These are phyloP conservation scores for Aechmea fasciata DNA, from an alignment of 176 grass and related monocot species.

Conservation along the genomic window DNA sequence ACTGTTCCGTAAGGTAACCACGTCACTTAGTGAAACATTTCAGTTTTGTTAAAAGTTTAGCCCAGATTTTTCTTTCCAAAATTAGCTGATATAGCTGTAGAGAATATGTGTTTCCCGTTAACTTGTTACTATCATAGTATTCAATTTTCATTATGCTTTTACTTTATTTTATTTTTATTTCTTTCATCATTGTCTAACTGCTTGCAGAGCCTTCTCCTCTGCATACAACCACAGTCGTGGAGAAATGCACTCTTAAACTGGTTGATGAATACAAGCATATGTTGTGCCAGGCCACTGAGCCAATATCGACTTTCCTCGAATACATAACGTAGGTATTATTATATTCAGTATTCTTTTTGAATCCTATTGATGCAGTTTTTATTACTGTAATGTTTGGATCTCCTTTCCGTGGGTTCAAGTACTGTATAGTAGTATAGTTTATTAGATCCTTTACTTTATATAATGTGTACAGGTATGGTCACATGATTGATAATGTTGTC, in stretches of 20 bases:
- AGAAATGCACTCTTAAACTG: constrained; percentile 94
- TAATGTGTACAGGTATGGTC: constrained; percentile 50
- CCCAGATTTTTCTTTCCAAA: too few relatives aligned
- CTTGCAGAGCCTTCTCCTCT: constrained; percentile 87
- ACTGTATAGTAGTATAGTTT: neutral
- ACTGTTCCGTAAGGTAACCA: too few relatives aligned
- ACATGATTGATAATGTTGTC: constrained; percentile 99
- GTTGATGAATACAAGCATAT: constrained; percentile 99
- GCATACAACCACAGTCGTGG: constrained; percentile 97
- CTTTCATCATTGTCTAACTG: constrained; percentile 20
- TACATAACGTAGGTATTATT: constrained; percentile 71
- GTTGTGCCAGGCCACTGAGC: constrained; percentile 88
- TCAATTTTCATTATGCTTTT: neutral
- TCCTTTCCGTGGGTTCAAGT: neutral
- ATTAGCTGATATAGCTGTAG: too few relatives aligned
- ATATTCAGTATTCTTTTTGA: neutral
- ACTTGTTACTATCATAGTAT: neutral
- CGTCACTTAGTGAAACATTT: too few relatives aligned
- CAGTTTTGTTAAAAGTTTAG: too few relatives aligned
- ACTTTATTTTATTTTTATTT: neutral
- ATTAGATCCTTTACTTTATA: neutral
- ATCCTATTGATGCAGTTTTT: neutral
- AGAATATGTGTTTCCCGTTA: too few relatives aligned
- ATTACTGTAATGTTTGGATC: neutral
- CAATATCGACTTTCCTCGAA: constrained; percentile 85